Conservation (phyloP, 805 yeast genomes). For the Tetrapisispora nanseiensis region DNA sequence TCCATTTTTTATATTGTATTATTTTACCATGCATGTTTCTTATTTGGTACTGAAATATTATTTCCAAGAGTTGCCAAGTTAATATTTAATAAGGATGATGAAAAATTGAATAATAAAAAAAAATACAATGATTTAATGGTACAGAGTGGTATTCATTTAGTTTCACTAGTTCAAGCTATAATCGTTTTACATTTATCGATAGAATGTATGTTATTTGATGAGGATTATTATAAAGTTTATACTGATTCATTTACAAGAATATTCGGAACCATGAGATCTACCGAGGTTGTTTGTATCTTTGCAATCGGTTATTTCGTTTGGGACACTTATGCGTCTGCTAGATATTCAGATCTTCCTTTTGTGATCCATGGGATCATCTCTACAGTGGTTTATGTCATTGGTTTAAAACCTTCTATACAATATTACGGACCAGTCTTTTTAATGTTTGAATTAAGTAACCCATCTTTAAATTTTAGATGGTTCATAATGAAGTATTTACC, state of each 20-base stretch:
- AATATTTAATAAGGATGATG: background rate
- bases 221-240: conserved; percentile 8
- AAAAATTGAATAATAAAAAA: conserved; percentile 2
- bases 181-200: conserved; percentile 42
- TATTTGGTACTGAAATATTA: conserved; percentile 20
- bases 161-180: conserved; percentile 74
- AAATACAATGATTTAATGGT: conserved; percentile 13
- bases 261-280: conserved; percentile 18
- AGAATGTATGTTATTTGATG: conserved; percentile 9
- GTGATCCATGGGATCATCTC: conserved; percentile 69
- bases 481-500: conserved; percentile 38
- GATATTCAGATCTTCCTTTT: conserved; percentile 52
- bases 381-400: conserved; percentile 53
- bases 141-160: conserved; percentile 48
- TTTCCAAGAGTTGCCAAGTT: conserved; percentile 15
- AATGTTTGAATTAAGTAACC: conserved; percentile 77
- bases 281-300: conserved; percentile 24
- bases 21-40: conserved; percentile 24
- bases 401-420: conserved; percentile 60
- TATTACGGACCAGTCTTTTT: conserved; percentile 73
- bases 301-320: conserved; percentile 78
- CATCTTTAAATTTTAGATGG: conserved; percentile 86
- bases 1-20: conserved; percentile 22
- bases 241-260: conserved; percentile 19
- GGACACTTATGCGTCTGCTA: conserved; percentile 63